Base-by-base conservation (phyloP, 768 basidiomycete species). In the Rhodocollybia butyracea region DNA sequence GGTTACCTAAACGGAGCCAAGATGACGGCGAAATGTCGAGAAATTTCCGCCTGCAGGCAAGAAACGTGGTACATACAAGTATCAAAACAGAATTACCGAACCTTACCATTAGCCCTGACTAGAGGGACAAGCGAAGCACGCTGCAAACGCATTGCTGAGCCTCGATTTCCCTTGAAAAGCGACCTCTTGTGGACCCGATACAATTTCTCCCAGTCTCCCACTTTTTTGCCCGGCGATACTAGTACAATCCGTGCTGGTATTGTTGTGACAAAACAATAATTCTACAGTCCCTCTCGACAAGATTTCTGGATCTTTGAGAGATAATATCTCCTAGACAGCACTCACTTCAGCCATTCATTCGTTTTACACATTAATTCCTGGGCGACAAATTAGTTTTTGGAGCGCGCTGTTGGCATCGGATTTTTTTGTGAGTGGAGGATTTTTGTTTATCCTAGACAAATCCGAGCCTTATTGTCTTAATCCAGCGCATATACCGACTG, bases 21-120 rank as follows among this genome's bases (percentile, higher is more conserved):
- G 71, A 64, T 65, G 71, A 71, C 67, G 60, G 70, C 58, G 66
- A 64, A 59, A 70, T 68, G 69, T 68, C 66, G 66, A 73, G 75
- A 75, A 70, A 67, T 64, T 59, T 63, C 66, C 80, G 84, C 86
- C 85, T 86, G 84, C 83, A 87, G 86, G 86, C 86, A 84, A 71
- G 75, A 77, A 86, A 85, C 86, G 85, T 88, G 79, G 72, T 73
- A 13, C 21, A 80, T 70, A 71, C 69, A 74, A 69, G 70, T 74
- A 82, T 83, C 80, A 78, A 81, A 85, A 76, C 47, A 74, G 73
- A 71, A 72, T 74, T 76, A 74, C 76, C 66, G 61, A 68, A 66
- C 69, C 46, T 58, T 58, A 47, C 46, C 46, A 50, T 55, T 54
- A 68, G 58, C 57, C 64, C 64, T 73, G 73, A 71, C 75, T 77